These are phyloP conservation scores for Aspergillus hortae DNA, from an alignment of 2,329 filamentous ascomycete species.

Conservation along the genomic window DNA sequence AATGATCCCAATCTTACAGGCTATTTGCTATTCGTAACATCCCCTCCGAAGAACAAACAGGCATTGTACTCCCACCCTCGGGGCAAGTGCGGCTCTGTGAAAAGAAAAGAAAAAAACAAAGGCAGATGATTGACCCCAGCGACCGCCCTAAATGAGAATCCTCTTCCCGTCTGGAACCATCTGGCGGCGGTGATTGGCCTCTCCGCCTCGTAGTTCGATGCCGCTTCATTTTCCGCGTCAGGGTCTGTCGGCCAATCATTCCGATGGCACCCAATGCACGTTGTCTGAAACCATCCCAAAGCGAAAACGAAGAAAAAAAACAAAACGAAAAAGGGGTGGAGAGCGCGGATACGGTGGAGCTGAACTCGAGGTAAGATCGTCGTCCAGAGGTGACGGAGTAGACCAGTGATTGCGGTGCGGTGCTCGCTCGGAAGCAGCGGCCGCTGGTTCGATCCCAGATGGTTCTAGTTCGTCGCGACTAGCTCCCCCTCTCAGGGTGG, in stretches of 20 bases:
- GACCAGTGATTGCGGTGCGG: not conserved
- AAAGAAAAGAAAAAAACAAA: not conserved
- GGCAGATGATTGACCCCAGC: slow-evolving; percentile 12
- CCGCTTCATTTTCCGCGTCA: slow-evolving; percentile 19
- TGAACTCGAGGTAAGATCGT: slow-evolving; percentile 3
- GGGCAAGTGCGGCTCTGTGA: slow-evolving; percentile 16
- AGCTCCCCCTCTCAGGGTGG: not conserved
- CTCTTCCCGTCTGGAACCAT: slow-evolving; percentile 14
- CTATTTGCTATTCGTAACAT: not conserved
- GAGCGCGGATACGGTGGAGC: slow-evolving; percentile 6
- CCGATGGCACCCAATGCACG: slow-evolving; percentile 10
- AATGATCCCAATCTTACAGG: not conserved
- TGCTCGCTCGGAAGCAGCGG: slow-evolving; percentile 11
- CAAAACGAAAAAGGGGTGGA: slow-evolving; percentile 10
- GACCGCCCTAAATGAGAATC: slow-evolving; percentile 15
- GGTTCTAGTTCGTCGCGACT: not conserved
- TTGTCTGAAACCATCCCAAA: slow-evolving; percentile 5
- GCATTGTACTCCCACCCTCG: not conserved
- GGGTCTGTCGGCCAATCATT: slow-evolving; percentile 15
- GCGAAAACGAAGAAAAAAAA: not conserved
- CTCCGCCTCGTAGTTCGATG: slow-evolving; percentile 8
- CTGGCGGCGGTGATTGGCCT: slow-evolving; percentile 15
- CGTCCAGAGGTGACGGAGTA: not conserved
- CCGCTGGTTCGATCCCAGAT: slow-evolving; percentile 12
- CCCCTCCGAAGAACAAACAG: too few species aligned